Conservation (phyloP, 2,329 filamentous ascomycete genomes). For the Ascochyta rabiei region DNA sequence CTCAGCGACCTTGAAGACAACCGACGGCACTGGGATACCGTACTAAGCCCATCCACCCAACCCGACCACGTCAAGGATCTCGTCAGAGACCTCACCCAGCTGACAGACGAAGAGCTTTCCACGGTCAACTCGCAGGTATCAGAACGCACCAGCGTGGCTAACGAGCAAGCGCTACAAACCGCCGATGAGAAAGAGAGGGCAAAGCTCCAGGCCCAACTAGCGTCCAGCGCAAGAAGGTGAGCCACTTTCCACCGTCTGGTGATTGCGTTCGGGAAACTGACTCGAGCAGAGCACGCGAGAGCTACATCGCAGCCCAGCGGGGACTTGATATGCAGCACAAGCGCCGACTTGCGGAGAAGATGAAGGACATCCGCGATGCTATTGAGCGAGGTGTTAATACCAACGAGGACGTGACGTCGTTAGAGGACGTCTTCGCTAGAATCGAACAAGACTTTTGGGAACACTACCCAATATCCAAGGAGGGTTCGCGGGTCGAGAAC, state of each 20-base stretch:
- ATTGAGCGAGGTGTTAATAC: constrained; percentile 4
- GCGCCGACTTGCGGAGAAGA: neutral
- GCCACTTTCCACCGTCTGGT: neutral
- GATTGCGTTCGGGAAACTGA: neutral
- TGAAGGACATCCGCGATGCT: constrained; percentile 7
- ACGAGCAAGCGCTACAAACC: constrained; percentile 1
- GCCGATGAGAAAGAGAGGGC: neutral
- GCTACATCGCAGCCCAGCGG: neutral
- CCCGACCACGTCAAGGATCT: neutral
- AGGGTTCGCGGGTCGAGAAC: neutral
- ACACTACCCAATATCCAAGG: neutral
- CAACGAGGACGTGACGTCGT: neutral
- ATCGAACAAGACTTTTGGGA: constrained; percentile 12
- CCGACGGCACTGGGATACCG: neutral
- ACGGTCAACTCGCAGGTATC: neutral
- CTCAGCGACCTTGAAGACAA: neutral
- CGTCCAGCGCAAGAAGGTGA: constrained; percentile 6
- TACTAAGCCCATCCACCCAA: neutral
- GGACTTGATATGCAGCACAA: constrained; percentile 7
- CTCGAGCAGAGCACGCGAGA: constrained; percentile 1
- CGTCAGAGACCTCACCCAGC: constrained; percentile 3
- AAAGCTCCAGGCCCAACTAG: constrained; percentile 4
- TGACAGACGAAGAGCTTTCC: constrained; percentile 4
- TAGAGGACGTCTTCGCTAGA: constrained; percentile 6
- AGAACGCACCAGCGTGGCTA: neutral